Evolutionary conservation across 75 land plant genomes (phyloP).

Genomic region (Larix kaempferi): DNA sequence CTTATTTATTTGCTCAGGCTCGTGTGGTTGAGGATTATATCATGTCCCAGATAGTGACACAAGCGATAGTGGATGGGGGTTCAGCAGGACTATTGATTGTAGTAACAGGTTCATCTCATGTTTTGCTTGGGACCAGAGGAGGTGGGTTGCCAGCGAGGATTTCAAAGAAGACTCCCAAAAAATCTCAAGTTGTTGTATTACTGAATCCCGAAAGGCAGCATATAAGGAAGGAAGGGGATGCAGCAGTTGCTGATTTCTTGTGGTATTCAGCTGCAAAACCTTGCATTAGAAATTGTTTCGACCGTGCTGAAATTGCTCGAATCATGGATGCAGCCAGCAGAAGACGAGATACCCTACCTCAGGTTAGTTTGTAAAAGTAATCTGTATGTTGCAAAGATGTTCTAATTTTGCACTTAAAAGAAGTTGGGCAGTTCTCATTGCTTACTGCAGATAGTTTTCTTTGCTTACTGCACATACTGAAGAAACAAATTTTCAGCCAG

Average conservation of each 20-base stretch:
- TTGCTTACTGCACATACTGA: neutral
- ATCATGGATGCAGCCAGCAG: conserved; percentile 96
- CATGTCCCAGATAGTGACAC: conserved; percentile 70
- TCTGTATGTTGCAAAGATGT: neutral
- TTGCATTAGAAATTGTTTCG: conserved; percentile 88
- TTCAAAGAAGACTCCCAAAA: conserved; percentile 71
- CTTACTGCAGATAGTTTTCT: neutral
- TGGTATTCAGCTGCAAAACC: conserved; percentile 95
- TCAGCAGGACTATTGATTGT: conserved; percentile 65
- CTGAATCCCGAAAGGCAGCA: conserved; percentile 90
- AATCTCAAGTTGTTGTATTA: conserved; percentile 75
- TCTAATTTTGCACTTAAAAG: neutral
- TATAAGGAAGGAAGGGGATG: conserved; percentile 83
- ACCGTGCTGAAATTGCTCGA: conserved; percentile 95
- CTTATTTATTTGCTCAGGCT: conserved; percentile 85
- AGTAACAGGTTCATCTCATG: conserved; percentile 88
- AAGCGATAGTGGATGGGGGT: conserved; percentile 64
- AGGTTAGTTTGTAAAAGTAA: conserved; percentile 41
- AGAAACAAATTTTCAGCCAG: neutral
- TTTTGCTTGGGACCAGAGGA: conserved; percentile 77
- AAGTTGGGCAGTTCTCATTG: neutral
- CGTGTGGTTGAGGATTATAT: conserved; percentile 75
- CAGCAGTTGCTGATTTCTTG: conserved; percentile 90
- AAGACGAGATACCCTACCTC: conserved; percentile 85
- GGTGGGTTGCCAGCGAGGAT: conserved; percentile 85